Percentiles rank a stretch among this genome's conserved stretches.
Evolutionary conservation across 2,329 filamentous ascomycete genomes (phyloP).

Genomic region (Clarireedia hainanense): DNA sequence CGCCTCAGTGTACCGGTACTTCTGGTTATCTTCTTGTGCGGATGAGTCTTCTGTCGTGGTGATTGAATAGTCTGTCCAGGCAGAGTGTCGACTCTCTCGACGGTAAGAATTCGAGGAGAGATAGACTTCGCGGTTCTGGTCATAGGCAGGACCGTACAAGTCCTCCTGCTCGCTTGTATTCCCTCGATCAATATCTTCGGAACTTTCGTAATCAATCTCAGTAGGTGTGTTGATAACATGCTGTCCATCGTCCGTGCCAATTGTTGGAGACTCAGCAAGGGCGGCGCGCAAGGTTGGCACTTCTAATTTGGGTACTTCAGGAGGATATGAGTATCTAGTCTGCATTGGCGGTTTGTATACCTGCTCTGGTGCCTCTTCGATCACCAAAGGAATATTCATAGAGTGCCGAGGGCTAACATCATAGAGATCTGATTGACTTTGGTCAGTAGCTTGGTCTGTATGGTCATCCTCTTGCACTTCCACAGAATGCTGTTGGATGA

Average conservation of each 20-base stretch:
- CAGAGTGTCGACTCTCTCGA: slow-evolving; percentile 20
- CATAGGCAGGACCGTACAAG: slow-evolving; percentile 14
- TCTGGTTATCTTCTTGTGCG: slow-evolving; percentile 12
- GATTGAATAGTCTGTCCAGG: slow-evolving; percentile 27
- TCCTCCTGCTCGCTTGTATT: slow-evolving; percentile 13
- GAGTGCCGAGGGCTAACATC: slow-evolving; percentile 1
- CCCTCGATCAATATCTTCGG: slow-evolving; percentile 17
- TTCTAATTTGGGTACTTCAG: slow-evolving; percentile 15
- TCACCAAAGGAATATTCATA: neutral
- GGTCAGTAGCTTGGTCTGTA: neutral
- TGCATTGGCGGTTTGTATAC: neutral
- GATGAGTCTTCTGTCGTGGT: slow-evolving; percentile 20
- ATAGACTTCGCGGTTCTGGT: slow-evolving; percentile 14
- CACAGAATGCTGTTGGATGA: neutral
- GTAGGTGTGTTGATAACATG: slow-evolving; percentile 24
- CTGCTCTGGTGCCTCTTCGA: neutral
- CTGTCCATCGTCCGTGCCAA: slow-evolving; percentile 14
- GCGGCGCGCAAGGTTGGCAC: slow-evolving; percentile 23
- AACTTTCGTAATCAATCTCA: slow-evolving; percentile 29
- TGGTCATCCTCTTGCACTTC: neutral
- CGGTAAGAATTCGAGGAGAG: slow-evolving; percentile 15
- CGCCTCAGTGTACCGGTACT: slow-evolving; percentile 2
- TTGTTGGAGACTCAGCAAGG: slow-evolving; percentile 17
- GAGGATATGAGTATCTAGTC: neutral
- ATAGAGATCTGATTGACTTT: neutral